Evolutionary conservation across 2,329 filamentous ascomycete genomes (phyloP).

Genomic region (Monilinia fructicola): DNA sequence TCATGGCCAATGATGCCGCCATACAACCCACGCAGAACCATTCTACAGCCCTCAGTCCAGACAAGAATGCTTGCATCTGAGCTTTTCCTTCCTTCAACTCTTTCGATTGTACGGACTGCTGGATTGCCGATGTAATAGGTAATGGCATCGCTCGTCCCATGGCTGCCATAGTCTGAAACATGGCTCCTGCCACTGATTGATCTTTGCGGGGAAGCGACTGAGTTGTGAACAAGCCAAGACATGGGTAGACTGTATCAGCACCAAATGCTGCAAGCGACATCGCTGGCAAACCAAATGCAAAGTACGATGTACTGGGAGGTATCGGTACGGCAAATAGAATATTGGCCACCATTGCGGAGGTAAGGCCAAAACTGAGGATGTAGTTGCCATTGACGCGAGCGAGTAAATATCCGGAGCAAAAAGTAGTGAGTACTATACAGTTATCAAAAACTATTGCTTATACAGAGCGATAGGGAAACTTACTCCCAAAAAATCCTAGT

Average conservation of each 20-base stretch:
- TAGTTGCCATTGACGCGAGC: slow-evolving; percentile 48
- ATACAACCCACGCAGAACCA: slow-evolving; percentile 34
- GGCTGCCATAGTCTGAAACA: slow-evolving; percentile 66
- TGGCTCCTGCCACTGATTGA: slow-evolving; percentile 65
- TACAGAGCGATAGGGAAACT: not conserved
- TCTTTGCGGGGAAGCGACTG: slow-evolving; percentile 61
- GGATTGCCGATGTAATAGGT: slow-evolving; percentile 63
- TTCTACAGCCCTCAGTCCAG: slow-evolving; percentile 32
- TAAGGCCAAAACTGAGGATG: slow-evolving; percentile 51
- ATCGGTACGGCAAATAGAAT: slow-evolving; percentile 66
- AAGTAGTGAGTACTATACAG: slow-evolving; percentile 27
- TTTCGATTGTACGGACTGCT: slow-evolving; percentile 59
- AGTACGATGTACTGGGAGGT: slow-evolving; percentile 60
- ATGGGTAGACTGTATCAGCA: slow-evolving; percentile 66
- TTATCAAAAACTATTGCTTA: not conserved
- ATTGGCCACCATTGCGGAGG: slow-evolving; percentile 46
- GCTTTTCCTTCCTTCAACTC: slow-evolving; percentile 41
- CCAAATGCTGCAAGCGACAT: slow-evolving; percentile 66
- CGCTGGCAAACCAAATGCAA: slow-evolving; percentile 64
- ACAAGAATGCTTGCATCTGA: slow-evolving; percentile 24
- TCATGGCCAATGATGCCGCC: slow-evolving; percentile 25
- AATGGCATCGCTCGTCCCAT: slow-evolving; percentile 65
- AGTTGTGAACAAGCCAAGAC: slow-evolving; percentile 64
- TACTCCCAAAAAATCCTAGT: slow-evolving; percentile 56
- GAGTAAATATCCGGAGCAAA: slow-evolving; percentile 34